phyloP scores from a whole-genome alignment of 2,329 filamentous ascomycete species.

The Emergomyces africanus region DNA sequence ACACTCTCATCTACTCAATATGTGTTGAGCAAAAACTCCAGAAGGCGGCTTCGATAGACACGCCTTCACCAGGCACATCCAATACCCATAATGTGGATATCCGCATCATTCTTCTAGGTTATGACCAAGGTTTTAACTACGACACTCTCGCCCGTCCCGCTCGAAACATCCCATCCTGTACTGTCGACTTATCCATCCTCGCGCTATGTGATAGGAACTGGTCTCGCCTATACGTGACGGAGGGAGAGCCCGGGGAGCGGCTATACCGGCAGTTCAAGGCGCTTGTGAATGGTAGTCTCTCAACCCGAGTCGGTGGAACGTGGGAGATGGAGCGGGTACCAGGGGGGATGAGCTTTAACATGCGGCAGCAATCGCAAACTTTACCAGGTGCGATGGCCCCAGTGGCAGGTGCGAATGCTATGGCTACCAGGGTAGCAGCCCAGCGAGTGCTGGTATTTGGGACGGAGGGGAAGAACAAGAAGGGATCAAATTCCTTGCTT shows the following conservation, averaged over 20 bases:
- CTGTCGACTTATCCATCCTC: constrained; percentile 4
- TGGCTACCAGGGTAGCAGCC: background rate
- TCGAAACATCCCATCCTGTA: background rate
- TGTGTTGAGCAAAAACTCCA: background rate
- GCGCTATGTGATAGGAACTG: constrained; percentile 5
- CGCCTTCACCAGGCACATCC: background rate
- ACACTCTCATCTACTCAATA: constrained; percentile 2
- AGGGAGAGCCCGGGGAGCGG: constrained; percentile 5
- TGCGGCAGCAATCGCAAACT: constrained; percentile 5
- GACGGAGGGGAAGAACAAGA: background rate
- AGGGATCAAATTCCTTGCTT: background rate
- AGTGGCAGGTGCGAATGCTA: background rate
- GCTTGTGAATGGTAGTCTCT: constrained; percentile 3
- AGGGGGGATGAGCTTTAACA: constrained; percentile 3
- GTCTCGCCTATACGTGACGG: constrained; percentile 5
- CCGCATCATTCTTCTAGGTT: background rate
- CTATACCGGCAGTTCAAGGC: constrained; percentile 4
- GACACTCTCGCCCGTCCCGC: background rate
- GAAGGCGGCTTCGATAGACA: background rate
- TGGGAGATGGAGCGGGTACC: constrained; percentile 4
- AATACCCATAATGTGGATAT: background rate
- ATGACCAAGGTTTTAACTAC: constrained; percentile 1
- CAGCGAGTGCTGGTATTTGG: background rate
- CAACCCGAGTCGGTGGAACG: constrained; percentile 2
- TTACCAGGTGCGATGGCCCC: background rate